Conservation (phyloP, 305 asterid genomes). For the Petunia hybrid region DNA sequence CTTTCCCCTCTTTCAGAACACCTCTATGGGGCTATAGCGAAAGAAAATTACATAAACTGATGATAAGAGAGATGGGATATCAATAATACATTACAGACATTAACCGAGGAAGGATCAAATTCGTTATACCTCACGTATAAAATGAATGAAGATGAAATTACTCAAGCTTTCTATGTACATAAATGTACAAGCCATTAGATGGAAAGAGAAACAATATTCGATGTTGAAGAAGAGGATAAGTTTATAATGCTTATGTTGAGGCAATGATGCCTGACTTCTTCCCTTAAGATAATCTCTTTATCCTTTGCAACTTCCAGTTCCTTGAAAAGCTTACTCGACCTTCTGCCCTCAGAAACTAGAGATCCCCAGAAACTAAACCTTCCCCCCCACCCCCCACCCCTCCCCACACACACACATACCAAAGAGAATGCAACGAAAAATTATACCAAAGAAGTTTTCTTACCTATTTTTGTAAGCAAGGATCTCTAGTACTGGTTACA, state of each 20-base stretch:
- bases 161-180: neutral
- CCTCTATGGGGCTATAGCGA: neutral
- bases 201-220: too few relatives aligned
- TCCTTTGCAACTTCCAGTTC: neutral
- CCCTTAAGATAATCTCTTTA: neutral
- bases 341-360: neutral
- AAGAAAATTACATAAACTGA: neutral
- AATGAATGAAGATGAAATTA: neutral
- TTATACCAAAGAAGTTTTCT: constrained; percentile 18
- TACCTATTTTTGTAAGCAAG: neutral
- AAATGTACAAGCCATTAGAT: neutral
- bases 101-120: neutral
- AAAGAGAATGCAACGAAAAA: neutral
- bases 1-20: neutral
- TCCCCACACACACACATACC: neutral
- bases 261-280: neutral
- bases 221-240: neutral
- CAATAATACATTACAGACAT: constrained; percentile 2
- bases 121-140: neutral
- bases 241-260: neutral
- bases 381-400: neutral
- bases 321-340: neutral
- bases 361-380: too few relatives aligned
- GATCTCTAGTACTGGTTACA: too few relatives aligned
- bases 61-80: neutral